A percentile compares a stretch with the other conserved stretches of the same genome.
phyloP scores from a whole-genome alignment of 805 yeast species.

The Wickerhamiella dianesei region DNA sequence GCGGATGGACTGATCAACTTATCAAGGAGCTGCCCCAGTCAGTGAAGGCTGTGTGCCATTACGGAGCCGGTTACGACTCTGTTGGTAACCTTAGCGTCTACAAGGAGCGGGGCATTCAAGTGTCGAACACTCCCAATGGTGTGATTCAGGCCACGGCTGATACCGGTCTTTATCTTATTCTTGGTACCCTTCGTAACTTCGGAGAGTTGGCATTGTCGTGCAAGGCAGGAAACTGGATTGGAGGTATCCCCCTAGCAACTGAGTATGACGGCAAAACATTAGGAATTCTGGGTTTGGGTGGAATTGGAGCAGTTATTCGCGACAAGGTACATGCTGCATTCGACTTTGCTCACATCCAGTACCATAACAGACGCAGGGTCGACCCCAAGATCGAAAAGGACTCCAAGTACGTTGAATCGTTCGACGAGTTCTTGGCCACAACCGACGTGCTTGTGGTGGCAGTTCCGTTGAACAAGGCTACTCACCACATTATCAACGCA shows the following conservation, averaged over 20 bases:
- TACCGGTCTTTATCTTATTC: slow-evolving; percentile 36
- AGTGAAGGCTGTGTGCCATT: slow-evolving; percentile 34
- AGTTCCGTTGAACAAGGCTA: slow-evolving; percentile 40
- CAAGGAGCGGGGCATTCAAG: slow-evolving; percentile 31
- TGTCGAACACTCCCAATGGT: slow-evolving; percentile 40
- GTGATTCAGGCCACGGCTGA: slow-evolving; percentile 47
- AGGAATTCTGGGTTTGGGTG: slow-evolving; percentile 53
- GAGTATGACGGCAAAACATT: slow-evolving; percentile 39
- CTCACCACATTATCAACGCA: slow-evolving; percentile 36
- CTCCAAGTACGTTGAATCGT: slow-evolving; percentile 30
- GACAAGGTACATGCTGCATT: slow-evolving; percentile 35
- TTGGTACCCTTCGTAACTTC: slow-evolving; percentile 40
- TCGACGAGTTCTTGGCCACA: slow-evolving; percentile 34
- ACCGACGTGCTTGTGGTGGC: slow-evolving; percentile 39
- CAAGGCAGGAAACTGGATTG: slow-evolving; percentile 35
- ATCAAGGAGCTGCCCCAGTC: slow-evolving; percentile 27
- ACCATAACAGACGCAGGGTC: slow-evolving; percentile 39
- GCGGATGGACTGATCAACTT: slow-evolving; percentile 34
- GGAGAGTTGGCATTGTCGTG: slow-evolving; percentile 31
- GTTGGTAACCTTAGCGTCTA: slow-evolving; percentile 33
- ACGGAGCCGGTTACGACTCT: slow-evolving; percentile 49
- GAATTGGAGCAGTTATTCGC: slow-evolving; percentile 45
- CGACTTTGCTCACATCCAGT: slow-evolving; percentile 37
- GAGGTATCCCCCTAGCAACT: slow-evolving; percentile 32
- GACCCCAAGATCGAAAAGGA: slow-evolving; percentile 35